These are phyloP conservation scores for Cenchrus purpureus DNA, from an alignment of 176 grass and related monocot genomes.

Conservation along the genomic window DNA sequence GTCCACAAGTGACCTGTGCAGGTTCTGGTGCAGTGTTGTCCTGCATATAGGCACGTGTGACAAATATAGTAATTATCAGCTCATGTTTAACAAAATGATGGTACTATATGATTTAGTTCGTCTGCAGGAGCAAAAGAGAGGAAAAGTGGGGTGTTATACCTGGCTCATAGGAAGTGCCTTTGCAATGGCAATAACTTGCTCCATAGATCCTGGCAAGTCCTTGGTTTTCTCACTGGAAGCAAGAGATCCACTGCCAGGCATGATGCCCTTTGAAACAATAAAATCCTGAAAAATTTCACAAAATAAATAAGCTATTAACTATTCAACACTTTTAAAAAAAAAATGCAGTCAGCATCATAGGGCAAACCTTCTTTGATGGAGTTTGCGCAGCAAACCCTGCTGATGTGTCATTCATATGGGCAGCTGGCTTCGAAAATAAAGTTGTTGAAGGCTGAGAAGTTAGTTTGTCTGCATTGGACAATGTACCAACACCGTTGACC, in stretches of 20 bases:
- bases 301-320: conserved; percentile 11
- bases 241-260: not conserved
- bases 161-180: conserved; percentile 18
- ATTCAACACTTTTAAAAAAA: not conserved
- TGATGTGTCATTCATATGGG: not conserved
- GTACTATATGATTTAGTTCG: not conserved
- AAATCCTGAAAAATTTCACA: conserved; percentile 33
- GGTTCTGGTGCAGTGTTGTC: conserved; percentile 8
- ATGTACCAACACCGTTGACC: not conserved
- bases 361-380: conserved; percentile 35
- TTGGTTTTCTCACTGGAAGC: conserved; percentile 5
- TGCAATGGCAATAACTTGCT: conserved; percentile 15
- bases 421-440: conserved; percentile 22
- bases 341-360: conserved; percentile 5
- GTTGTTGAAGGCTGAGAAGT: conserved; percentile 34
- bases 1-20: not conserved
- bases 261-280: conserved; percentile 34
- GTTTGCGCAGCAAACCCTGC: not conserved
- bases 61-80: conserved; percentile 6
- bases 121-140: not conserved
- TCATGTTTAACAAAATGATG: not conserved
- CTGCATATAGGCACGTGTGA: conserved; percentile 15
- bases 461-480: conserved; percentile 4
- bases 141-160: conserved; percentile 21
- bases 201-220: conserved; percentile 12